Conservation (phyloP, 805 yeast species). For the Ogataea paradorogensis region DNA sequence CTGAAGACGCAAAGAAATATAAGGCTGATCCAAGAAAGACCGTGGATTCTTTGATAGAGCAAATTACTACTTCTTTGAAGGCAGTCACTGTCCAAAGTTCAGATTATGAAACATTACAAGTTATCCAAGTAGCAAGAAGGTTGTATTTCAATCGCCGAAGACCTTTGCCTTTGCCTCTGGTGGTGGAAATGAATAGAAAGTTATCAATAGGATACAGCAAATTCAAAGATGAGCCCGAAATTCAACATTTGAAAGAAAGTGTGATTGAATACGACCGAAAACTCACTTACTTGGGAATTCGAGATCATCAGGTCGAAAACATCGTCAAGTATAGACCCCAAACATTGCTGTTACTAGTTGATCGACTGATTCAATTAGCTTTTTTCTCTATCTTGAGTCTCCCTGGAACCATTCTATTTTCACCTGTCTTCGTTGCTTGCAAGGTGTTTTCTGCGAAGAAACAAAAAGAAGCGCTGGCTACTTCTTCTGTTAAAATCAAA, state of each 20-base stretch:
- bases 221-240: slow-evolving; percentile 67
- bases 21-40: slow-evolving; percentile 63
- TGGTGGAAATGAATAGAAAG: slow-evolving; percentile 88
- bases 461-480: slow-evolving; percentile 73
- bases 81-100: slow-evolving; percentile 84
- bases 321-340: slow-evolving; percentile 49
- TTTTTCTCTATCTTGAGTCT: slow-evolving; percentile 60
- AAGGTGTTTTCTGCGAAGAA: slow-evolving; percentile 68
- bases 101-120: slow-evolving; percentile 86
- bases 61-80: slow-evolving; percentile 63
- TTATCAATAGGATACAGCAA: slow-evolving; percentile 77
- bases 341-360: slow-evolving; percentile 50
- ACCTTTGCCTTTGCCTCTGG: slow-evolving; percentile 73
- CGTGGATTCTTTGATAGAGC: slow-evolving; percentile 63
- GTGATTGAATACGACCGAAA: slow-evolving; percentile 68
- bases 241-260: slow-evolving; percentile 57
- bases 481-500: slow-evolving; percentile 82
- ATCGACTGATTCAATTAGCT: slow-evolving; percentile 54
- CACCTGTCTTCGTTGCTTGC: slow-evolving; percentile 83
- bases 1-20: slow-evolving; percentile 62
- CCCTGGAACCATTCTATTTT: slow-evolving; percentile 84
- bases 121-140: slow-evolving; percentile 88
- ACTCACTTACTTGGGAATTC: slow-evolving; percentile 59
- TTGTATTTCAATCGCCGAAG: slow-evolving; percentile 68
- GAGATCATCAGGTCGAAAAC: slow-evolving; percentile 68